Evolutionary conservation across 805 yeast genomes (phyloP), one percentile per base, ranked within the genome.

Genomic region (Pichia insulana): DNA sequence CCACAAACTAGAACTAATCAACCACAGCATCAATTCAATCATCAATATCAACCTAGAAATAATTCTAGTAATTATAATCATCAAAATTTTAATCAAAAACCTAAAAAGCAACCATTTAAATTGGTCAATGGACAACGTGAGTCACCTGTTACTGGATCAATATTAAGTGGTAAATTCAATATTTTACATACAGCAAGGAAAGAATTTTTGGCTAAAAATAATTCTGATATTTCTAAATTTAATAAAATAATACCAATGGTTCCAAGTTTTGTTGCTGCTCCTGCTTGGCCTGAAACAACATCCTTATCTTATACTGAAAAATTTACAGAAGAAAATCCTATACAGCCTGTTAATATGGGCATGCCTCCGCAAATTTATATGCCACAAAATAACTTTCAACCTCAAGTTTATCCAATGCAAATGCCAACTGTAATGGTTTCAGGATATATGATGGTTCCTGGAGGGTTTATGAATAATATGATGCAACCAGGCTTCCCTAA

Each of bases 111-210:
- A 3, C 56, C 33, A 12, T 41, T 59, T 4, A 45, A 46, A 18
- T 42, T 52, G 7, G 71, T 70, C 47, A 68, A 70, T 50, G 73
- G 71, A 6, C 36, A 57, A 6, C 48, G 44, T 10, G 58, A 54
- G 31, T 50, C 44, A 13, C 45, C 53, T 7, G 25, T 44, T 20
- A 50, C 42, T 15, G 36, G 30, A 15, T 42, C 35, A 11, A 61
- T 58, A 11, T 69, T 78, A 42, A 61, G 57, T 36, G 52, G 52
- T 22, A 59, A 69, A 35, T 80, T 80, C 61, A 78, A 71, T 55
- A 62, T 80, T 49, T 73, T 81, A 47, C 49, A 67, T 15, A 69
- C 72, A 22, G 67, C 76, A 4, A 69, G 69, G 59, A 50, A 52
- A 19, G 64, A 61, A 33, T 62, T 54, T 37, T 19, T 45, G 17